phyloP scores from a whole-genome alignment of 2,329 filamentous ascomycete genomes.

The Paraconiothyrium brasiliense region DNA sequence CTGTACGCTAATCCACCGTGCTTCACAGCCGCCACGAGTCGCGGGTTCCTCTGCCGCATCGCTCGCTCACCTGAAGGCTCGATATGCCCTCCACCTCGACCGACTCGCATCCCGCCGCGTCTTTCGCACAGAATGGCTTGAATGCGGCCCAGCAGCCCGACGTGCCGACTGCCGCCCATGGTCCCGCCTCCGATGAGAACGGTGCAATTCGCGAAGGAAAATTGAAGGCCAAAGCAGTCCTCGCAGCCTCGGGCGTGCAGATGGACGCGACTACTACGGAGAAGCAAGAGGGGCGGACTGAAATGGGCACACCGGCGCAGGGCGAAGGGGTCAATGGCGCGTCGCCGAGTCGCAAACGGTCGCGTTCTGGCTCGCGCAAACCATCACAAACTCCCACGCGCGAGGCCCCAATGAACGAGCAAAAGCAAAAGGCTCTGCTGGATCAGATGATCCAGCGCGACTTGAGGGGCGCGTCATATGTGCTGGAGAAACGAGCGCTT shows the following conservation, averaged over 20 bases:
- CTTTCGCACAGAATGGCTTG: constrained; percentile 33
- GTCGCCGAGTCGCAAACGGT: constrained; percentile 65
- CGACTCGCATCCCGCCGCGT: constrained; percentile 41
- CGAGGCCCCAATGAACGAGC: constrained; percentile 49
- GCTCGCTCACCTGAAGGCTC: constrained; percentile 33
- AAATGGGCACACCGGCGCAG: constrained; percentile 41
- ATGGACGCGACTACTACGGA: constrained; percentile 43
- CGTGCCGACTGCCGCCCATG: constrained; percentile 36
- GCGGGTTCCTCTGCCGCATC: constrained; percentile 39
- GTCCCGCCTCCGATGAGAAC: constrained; percentile 41
- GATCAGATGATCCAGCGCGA: constrained; percentile 73
- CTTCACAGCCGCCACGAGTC: constrained; percentile 28
- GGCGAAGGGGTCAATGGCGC: constrained; percentile 58
- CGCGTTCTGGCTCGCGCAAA: constrained; percentile 66
- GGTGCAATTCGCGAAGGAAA: constrained; percentile 67
- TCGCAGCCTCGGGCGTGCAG: constrained; percentile 62
- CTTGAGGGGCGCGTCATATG: constrained; percentile 64
- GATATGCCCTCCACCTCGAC: constrained; percentile 50
- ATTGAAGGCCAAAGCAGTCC: constrained; percentile 67
- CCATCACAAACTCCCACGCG: constrained; percentile 52
- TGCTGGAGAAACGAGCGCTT: constrained; percentile 58
- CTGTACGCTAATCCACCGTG: constrained; percentile 26
- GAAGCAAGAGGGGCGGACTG: constrained; percentile 31
- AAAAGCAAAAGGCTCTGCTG: constrained; percentile 58
- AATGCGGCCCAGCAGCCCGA: constrained; percentile 47